These are phyloP conservation scores for Coemansia sp. DNA, from an alignment of 192 early-diverging fungal species.

Conservation along the genomic window DNA sequence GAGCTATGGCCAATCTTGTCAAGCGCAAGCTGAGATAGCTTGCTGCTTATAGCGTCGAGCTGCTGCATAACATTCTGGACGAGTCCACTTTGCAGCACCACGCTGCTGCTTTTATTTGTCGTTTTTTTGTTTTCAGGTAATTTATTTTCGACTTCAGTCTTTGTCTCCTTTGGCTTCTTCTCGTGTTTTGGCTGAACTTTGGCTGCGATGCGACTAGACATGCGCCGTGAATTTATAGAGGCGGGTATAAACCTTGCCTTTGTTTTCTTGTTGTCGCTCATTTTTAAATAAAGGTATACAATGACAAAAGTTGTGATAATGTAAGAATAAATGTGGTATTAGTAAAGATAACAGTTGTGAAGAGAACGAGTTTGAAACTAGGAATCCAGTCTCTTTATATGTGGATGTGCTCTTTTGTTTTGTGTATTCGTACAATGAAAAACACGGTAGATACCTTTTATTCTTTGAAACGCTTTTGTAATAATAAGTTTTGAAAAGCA, in stretches of 20 bases:
- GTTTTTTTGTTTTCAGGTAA: background rate
- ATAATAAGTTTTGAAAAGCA: too few relatives aligned
- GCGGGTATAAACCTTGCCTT: constrained; percentile 3
- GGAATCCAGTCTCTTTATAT: too few relatives aligned
- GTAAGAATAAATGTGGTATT: too few relatives aligned
- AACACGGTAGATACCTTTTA: too few relatives aligned
- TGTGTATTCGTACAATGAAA: too few relatives aligned
- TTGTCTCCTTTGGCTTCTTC: background rate
- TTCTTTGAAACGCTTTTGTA: too few relatives aligned
- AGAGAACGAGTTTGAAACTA: too few relatives aligned
- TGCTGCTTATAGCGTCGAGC: constrained; percentile 23
- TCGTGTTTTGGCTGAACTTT: constrained; percentile 8
- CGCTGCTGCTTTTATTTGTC: background rate
- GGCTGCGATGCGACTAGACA: constrained; percentile 23
- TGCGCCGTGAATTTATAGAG: constrained; percentile 15
- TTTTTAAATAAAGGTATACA: background rate
- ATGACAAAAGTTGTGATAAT: too few relatives aligned
- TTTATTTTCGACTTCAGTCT: background rate
- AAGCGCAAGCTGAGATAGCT: constrained; percentile 13
- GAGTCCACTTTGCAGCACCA: background rate
- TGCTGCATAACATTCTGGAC: constrained; percentile 13
- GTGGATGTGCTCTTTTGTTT: too few relatives aligned
- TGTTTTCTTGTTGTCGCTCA: background rate
- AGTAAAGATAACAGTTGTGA: too few relatives aligned
- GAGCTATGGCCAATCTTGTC: background rate